Evolutionary conservation across 495 filamentous ascomycete genomes (phyloP), one percentile per base, ranked within the genome.

Genomic region (Penicillium desertorum): DNA sequence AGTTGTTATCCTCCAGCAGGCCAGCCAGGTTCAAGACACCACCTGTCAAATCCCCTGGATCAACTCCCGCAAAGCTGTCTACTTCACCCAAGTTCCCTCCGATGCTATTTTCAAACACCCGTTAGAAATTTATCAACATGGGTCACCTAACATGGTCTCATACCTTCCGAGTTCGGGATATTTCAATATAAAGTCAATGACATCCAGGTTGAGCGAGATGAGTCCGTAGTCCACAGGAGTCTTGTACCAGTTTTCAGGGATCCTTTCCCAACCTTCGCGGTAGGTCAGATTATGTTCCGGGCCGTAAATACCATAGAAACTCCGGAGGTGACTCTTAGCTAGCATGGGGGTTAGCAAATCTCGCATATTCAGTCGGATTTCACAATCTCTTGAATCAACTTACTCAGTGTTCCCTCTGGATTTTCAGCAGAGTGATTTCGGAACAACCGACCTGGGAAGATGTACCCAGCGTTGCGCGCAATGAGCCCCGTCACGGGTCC

Each of bases 181-280:
- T 45, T 68, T 65, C 4, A 45, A 7, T 11, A 75, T 58, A 62
- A 69, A 81, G 3, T 60, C 66, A 51, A 79, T 64, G 3, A 70
- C 67, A 54, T 82, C 79, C 19, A 73, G 32, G 34, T 79, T 76
- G 8, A 75, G 58, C 6, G 63, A 56, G n/a, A 73, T 37, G 2
- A 71, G 58, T 7, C 67, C 70, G 46, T 75, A 71, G 50, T 77
- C 76, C 0, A 69, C 55, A 19, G 74, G 65, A 4, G 80, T 75
- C 45, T 77, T 79, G 68, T 85, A 86, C 83, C 81, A 86, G 59
- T 86, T 87, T 27, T 82, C 73, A 0, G 84, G 84, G 39, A 83
- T 83, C 17, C 69, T 64, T 51, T 84, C 81, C 62, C 79, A 71
- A 16, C 81, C 81, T 36, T 74, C 66, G 3, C 60, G 72, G 57